These are phyloP conservation scores for Lipomyces kockii DNA, from an alignment of 805 yeast species.

Conservation along the genomic window DNA sequence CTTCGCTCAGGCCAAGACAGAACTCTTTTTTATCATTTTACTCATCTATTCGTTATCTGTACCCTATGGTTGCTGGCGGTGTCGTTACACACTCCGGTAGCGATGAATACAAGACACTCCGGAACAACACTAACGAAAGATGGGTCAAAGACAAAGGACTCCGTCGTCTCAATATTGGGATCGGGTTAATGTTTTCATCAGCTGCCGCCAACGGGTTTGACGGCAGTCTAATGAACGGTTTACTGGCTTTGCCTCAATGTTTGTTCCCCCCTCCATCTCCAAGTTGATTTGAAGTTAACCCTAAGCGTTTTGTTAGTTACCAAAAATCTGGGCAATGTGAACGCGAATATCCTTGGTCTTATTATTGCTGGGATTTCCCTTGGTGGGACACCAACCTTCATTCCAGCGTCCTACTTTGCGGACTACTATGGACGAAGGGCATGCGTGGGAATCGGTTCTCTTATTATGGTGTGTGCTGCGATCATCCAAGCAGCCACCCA, in stretches of 20 bases:
- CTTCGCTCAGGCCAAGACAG: not conserved
- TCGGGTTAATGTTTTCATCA: not conserved
- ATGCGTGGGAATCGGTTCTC: constrained; percentile 21
- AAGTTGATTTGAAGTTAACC: not conserved
- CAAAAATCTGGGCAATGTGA: not conserved
- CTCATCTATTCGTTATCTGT: not conserved
- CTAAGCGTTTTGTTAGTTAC: not conserved
- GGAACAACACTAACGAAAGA: not conserved
- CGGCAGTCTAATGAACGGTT: constrained; percentile 11
- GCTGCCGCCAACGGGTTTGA: constrained; percentile 13
- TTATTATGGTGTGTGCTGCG: constrained; percentile 43
- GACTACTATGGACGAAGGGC: constrained; percentile 15
- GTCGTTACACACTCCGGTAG: not conserved
- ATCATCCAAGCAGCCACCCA: constrained; percentile 49
- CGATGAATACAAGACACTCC: not conserved
- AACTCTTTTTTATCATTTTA: not conserved
- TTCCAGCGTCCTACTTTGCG: constrained; percentile 18
- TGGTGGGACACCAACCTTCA: constrained; percentile 8
- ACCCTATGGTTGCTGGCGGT: constrained; percentile 1
- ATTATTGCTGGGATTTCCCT: constrained; percentile 15
- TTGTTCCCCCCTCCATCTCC: not conserved
- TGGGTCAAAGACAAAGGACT: constrained; percentile 11
- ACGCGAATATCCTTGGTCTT: constrained; percentile 11
- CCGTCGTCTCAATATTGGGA: constrained; percentile 11
- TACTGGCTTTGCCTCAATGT: constrained; percentile 5